Evolutionary conservation across 371 early-diverging fungal species (phyloP).

Genomic region (Synchytrium microbalum): DNA sequence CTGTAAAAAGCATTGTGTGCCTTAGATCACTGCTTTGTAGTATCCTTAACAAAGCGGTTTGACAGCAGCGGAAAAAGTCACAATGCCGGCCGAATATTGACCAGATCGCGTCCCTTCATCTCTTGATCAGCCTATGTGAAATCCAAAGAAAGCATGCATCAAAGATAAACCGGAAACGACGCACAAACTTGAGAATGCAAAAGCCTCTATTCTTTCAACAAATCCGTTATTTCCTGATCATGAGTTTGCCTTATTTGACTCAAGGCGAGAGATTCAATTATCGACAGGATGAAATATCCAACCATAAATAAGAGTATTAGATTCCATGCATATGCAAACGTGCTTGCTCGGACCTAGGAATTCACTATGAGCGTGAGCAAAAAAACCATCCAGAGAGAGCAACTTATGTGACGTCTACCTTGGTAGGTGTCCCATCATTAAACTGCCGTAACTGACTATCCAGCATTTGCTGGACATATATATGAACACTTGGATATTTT

Average conservation of each 20-base stretch:
- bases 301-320: slow-evolving; percentile 68
- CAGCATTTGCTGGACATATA: slow-evolving; percentile 38
- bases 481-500: slow-evolving; percentile 43
- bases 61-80: no score
- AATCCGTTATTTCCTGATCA: slow-evolving; percentile 4
- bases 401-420: neutral
- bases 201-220: slow-evolving; percentile 4
- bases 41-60: no score
- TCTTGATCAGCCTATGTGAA: no score
- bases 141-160: no score
- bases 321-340: slow-evolving; percentile 61
- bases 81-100: no score
- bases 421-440: slow-evolving; percentile 4
- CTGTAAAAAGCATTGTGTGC: no score
- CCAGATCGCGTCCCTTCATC: no score
- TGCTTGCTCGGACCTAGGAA: slow-evolving; percentile 6
- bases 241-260: slow-evolving; percentile 9
- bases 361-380: neutral
- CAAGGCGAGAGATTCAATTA: slow-evolving; percentile 70
- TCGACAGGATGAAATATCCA: slow-evolving; percentile 68
- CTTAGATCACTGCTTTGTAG: no score
- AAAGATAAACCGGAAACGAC: no score
- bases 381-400: no score
- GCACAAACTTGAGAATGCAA: no score
- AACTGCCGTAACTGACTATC: slow-evolving; percentile 39